A percentile compares a stretch with the other conserved stretches of the same genome.
Evolutionary conservation across 169 alveolate genomes (phyloP).

Genomic region (Cryptosporidium meleagridis): DNA sequence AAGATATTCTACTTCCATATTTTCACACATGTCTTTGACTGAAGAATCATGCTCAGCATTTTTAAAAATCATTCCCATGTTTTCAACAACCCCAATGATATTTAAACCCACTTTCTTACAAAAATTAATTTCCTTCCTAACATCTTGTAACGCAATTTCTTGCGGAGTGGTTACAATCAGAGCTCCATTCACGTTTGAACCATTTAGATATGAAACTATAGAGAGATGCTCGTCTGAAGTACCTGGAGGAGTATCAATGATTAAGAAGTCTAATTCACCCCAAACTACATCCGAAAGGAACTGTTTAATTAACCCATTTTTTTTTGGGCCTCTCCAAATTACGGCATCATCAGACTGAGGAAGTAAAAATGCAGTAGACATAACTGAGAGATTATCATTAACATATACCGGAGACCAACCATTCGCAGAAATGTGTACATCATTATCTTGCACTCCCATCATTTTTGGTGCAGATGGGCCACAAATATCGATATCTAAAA

Average conservation of each 20-base stretch:
- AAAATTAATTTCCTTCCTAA: constrained; percentile 93
- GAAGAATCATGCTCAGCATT: constrained; percentile 43
- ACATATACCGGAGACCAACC: constrained; percentile 99
- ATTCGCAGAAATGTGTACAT: constrained; percentile 93
- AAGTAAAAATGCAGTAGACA: constrained; percentile 95
- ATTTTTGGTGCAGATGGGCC: constrained; percentile 98
- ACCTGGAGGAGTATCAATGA: constrained; percentile 99
- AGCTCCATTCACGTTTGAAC: constrained; percentile 84
- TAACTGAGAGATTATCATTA: constrained; percentile 93
- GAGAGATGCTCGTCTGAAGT: constrained; percentile 99
- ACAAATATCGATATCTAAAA: constrained; percentile 97
- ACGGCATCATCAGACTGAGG: constrained; percentile 94
- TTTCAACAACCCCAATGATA: constrained; percentile 96
- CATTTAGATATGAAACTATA: constrained; percentile 90
- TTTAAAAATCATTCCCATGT: constrained; percentile 88
- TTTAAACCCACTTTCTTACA: constrained; percentile 84
- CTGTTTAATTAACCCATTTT: constrained; percentile 95
- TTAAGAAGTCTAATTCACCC: constrained; percentile 96
- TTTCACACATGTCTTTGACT: constrained; percentile 78
- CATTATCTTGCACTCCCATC: constrained; percentile 91
- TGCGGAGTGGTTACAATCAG: constrained; percentile 89
- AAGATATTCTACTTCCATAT: constrained; percentile 82
- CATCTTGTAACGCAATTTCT: constrained; percentile 91
- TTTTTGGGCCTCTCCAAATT: constrained; percentile 99
- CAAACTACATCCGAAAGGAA: constrained; percentile 96